phyloP scores from a whole-genome alignment of 2,329 filamentous ascomycete species.

The Chrysoporthe cubensis region DNA sequence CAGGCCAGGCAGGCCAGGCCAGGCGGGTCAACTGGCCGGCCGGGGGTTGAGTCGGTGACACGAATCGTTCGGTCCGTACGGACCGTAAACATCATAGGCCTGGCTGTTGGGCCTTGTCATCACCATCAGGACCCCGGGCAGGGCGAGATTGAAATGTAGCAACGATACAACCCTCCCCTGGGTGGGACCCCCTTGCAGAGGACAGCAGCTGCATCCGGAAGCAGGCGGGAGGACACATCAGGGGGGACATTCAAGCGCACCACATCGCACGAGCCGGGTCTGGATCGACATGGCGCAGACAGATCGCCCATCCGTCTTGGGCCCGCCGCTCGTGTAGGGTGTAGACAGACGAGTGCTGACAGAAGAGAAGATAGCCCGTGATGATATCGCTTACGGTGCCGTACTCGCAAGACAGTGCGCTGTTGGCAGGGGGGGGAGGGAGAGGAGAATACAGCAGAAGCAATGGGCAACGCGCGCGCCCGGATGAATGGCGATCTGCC shows the following conservation, averaged over 20 bases:
- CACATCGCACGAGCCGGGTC: too few relatives aligned
- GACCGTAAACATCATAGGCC: neutral
- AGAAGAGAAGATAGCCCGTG: neutral
- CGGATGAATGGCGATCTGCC: neutral
- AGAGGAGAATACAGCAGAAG: neutral
- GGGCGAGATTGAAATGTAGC: constrained; percentile 8
- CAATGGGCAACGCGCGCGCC: neutral
- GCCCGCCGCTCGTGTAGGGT: neutral
- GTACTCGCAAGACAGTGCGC: neutral
- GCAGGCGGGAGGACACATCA: neutral
- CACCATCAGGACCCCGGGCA: neutral
- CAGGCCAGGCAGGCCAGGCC: neutral
- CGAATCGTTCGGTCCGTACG: neutral
- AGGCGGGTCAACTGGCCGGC: neutral
- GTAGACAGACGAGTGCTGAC: neutral
- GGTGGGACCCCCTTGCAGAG: neutral
- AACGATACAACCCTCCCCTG: neutral
- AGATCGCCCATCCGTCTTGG: too few relatives aligned
- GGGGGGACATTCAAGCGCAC: neutral
- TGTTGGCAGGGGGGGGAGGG: neutral
- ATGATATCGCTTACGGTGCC: too few relatives aligned
- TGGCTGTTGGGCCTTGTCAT: neutral
- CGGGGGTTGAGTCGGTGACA: neutral
- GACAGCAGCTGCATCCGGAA: neutral
- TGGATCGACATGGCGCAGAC: neutral